Evolutionary conservation across 2,329 filamentous ascomycete species (phyloP), one percentile per base, ranked within the genome.

Genomic region (Knufia fluminis): DNA sequence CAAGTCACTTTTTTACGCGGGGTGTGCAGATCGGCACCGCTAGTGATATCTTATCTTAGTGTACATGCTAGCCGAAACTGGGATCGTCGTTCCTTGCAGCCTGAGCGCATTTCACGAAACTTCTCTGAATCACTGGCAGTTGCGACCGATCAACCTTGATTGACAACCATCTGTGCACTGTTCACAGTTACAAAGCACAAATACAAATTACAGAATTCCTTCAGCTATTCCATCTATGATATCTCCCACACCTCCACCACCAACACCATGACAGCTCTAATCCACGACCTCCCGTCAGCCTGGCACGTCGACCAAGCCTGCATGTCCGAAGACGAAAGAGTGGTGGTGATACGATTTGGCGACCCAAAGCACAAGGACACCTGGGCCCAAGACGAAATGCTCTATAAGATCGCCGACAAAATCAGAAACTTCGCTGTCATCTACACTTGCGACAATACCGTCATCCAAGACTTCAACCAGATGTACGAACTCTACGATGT

Each of bases 231-330:
- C n/a, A n/a, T n/a, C n/a, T n/a, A n/a, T n/a, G n/a, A n/a, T n/a
- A n/a, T n/a, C n/a, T n/a, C n/a, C n/a, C n/a, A n/a, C n/a, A n/a
- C n/a, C n/a, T n/a, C n/a, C n/a, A n/a, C n/a, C n/a, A n/a, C n/a
- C n/a, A n/a, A n/a, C 24, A 55, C 7, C 28, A 59, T 59, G 45
- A 40, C 32, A 7, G 45, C 45, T 17, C 33, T 40, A 14, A 81
- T 98, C 47, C 91, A 91, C 40, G 91, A 97, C 68, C 78, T 98
- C 41, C 79, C 80, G 60, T 90, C 86, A 36, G 92, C 87, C 67
- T 98, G 91, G 92, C 92, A 98, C 68, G 92, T 98, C 63, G 92
- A 97, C 74, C 90, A 97, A 71, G 89, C 90, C 56, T 96, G 96
- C 64, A 82, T 87, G 63, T 78, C 76, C 38, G 90, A 97, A 71